Conservation (phyloP, 2,329 filamentous ascomycete genomes). For the Ascochyta fabae region DNA sequence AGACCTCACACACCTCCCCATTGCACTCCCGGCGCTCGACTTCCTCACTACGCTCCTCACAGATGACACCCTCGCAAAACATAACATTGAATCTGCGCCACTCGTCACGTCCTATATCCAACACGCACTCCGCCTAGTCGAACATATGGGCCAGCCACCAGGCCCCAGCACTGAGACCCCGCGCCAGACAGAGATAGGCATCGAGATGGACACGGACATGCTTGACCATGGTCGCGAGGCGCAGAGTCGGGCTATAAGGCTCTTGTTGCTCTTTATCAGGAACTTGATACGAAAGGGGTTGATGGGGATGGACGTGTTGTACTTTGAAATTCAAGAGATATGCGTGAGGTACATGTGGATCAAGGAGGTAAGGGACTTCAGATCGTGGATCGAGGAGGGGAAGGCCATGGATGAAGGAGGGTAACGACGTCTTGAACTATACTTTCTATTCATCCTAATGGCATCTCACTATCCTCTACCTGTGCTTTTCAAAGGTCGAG, state of each 20-base stretch:
- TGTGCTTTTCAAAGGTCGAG: too few relatives aligned
- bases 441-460: too few relatives aligned
- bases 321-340: conserved; percentile 51
- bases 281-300: conserved; percentile 46
- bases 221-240: conserved; percentile 42
- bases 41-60: conserved; percentile 48
- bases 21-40: conserved; percentile 48
- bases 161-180: conserved; percentile 3
- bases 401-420: not conserved
- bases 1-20: conserved; percentile 45
- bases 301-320: conserved; percentile 39
- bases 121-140: conserved; percentile 46
- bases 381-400: conserved; percentile 37
- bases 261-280: conserved; percentile 49
- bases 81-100: conserved; percentile 37
- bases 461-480: too few relatives aligned
- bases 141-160: conserved; percentile 38
- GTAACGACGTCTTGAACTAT: too few relatives aligned
- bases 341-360: conserved; percentile 50
- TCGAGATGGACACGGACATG: not conserved
- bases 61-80: conserved; percentile 26
- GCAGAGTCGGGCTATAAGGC: conserved; percentile 44
- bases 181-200: not conserved
- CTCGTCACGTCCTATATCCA: conserved; percentile 48
- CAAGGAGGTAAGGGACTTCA: conserved; percentile 50